Evolutionary conservation across 192 early-diverging fungal genomes (phyloP), one percentile per base, ranked within the genome.

Genomic region (Radiomyces spectabilis): DNA sequence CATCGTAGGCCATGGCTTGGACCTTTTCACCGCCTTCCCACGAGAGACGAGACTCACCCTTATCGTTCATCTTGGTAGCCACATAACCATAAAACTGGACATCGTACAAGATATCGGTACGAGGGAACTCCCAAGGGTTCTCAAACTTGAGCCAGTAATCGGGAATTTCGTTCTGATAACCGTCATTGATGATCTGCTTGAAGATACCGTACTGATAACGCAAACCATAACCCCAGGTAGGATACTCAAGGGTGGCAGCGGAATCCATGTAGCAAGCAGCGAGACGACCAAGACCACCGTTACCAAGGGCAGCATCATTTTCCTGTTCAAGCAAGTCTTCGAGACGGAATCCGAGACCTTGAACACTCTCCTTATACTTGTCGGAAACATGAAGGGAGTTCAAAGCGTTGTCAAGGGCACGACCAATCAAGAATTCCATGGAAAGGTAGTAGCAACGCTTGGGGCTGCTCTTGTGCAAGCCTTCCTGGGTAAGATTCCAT

Each of bases 261-360:
- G 94, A 95, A 71, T 97, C 90, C 84, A 98, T 92, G 57, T 94
- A 98, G 69, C 96, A 98, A 37, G 96, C 96, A 1, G 96, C 96
- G 47, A 98, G 76, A 31, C 95, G 89, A 46, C 94, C 96, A 6
- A 98, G 76, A 64, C 96, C 96, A 57, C 96, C 96, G 64, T 98
- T 98, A 33, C 96, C 96, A 30, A 98, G 83, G 2, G 92, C 96
- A 6, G 96, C 93, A 64, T 98, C 95, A 51, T 82, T 80, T 74
- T 98, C 96, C 72, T 97, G 84, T 57, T 90, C 85, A 39, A 98
- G 79, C 42, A 92, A 66, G 57, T 97, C 94, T 65, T 98, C 96
- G 56, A 98, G 71, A 29, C 76, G 71, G 75, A 98, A 98, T 16
- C 96, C 96, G 12, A 98, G 77, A 22, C 85, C 73, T 41, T 79